Evolutionary conservation across 1,284 basidiomycete genomes (phyloP).

Genomic region (Ganoderma lingzhi): DNA sequence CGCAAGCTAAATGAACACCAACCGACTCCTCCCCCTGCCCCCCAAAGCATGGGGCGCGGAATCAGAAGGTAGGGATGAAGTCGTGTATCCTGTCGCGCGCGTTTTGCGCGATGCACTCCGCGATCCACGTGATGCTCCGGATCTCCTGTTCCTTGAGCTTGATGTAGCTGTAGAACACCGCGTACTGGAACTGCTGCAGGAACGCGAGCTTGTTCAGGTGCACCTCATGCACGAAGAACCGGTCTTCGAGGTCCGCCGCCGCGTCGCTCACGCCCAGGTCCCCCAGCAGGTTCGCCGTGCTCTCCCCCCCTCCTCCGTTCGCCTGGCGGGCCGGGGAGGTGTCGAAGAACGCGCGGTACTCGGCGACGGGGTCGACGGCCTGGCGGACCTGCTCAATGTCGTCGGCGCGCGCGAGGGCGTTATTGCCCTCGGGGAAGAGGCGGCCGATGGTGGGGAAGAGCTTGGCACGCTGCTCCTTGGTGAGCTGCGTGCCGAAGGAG

Average conservation of each 20-base stretch:
- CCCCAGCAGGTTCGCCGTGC: constrained; percentile 41
- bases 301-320: constrained; percentile 45
- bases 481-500: constrained; percentile 95
- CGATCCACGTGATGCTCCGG: constrained; percentile 96
- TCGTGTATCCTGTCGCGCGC: constrained; percentile 93
- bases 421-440: constrained; percentile 96
- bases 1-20: neutral
- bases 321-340: constrained; percentile 49
- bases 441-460: constrained; percentile 95
- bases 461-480: constrained; percentile 95
- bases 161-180: constrained; percentile 93
- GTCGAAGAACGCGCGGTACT: constrained; percentile 93
- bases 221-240: constrained; percentile 96
- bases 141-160: constrained; percentile 99
- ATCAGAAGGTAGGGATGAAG: constrained; percentile 89
- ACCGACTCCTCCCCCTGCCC: neutral
- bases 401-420: constrained; percentile 92
- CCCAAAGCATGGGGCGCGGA: constrained; percentile 48
- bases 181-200: constrained; percentile 95
- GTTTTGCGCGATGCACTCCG: constrained; percentile 96
- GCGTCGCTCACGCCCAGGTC: constrained; percentile 42
- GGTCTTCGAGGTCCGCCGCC: constrained; percentile 86
- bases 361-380: constrained; percentile 88
- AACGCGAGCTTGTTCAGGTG: constrained; percentile 94
- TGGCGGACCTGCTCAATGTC: constrained; percentile 94